Percentiles rank a stretch among this genome's conserved stretches.
Conservation (phyloP, 2,329 filamentous ascomycete species). For the Epichloe brachyelytri region DNA sequence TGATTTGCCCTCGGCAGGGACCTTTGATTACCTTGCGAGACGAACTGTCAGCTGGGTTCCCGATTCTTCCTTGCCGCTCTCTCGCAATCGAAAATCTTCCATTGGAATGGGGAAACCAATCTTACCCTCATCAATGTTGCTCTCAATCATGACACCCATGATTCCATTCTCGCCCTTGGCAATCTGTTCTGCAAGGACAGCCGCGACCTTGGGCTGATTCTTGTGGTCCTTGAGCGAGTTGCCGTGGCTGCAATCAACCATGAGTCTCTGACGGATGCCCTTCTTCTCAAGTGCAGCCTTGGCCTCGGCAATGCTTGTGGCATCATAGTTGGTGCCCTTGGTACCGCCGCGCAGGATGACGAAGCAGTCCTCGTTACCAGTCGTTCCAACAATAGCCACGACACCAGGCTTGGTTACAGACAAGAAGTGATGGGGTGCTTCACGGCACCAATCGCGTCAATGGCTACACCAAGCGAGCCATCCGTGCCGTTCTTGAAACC, state of each 20-base stretch:
- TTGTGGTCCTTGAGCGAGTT: slow-evolving; percentile 96
- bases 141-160: slow-evolving; percentile 97
- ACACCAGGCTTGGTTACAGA: slow-evolving; percentile 96
- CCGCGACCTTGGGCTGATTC: slow-evolving; percentile 74
- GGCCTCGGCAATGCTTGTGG: slow-evolving; percentile 64
- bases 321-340: slow-evolving; percentile 88
- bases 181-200: slow-evolving; percentile 71
- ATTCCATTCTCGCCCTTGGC: slow-evolving; percentile 77
- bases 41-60: background rate
- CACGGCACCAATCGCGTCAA: slow-evolving; percentile 89
- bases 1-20: slow-evolving; percentile 65
- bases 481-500: slow-evolving; percentile 99
- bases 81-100: background rate
- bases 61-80: too few species aligned
- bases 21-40: slow-evolving; percentile 50
- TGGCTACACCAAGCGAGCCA: slow-evolving; percentile 77
- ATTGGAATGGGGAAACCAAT: background rate
- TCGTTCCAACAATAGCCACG: slow-evolving; percentile 85
- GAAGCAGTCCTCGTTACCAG: slow-evolving; percentile 93
- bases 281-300: slow-evolving; percentile 72
- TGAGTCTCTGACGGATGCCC: slow-evolving; percentile 59
- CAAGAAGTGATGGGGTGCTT: slow-evolving; percentile 84
- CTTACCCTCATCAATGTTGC: slow-evolving; percentile 74
- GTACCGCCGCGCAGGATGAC: slow-evolving; percentile 88
- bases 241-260: slow-evolving; percentile 97